Evolutionary conservation across 2,329 filamentous ascomycete species (phyloP), one percentile per base, ranked within the genome.

Genomic region (Bipolaris bicolor): DNA sequence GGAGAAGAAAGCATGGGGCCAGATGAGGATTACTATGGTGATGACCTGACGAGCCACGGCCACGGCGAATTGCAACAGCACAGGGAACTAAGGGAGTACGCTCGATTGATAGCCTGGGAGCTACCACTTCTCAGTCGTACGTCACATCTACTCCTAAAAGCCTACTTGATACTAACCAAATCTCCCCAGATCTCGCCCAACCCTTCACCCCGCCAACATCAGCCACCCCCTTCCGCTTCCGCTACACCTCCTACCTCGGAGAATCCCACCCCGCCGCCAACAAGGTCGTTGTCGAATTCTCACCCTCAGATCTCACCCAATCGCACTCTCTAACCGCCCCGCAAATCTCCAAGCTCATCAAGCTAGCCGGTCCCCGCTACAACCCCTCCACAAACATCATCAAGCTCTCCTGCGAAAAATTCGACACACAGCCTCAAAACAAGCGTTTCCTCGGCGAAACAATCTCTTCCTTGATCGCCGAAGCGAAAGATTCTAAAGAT

Each of bases 181-280:
- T 39, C 18, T 20, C 6, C 39, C 49, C 71, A 97, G 91, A 94
- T 74, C 85, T 95, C 61, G 89, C 91, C 53, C 91, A 91, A 77
- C 89, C 91, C 16, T 98, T 97, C 76, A 79, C 83, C 59, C 85
- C 88, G 2, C 92, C 94, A 1, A 83, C 84, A 13, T 76, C 82
- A 29, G 77, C 86, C 44, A 83, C 90, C 67, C 87, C 92, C 44
- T 86, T 99, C 56, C 90, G 94, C 69, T 99, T 97, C 87, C 89
- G 95, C 70, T 97, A 97, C 82, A 99, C 95, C 15, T 93, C 90
- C 36, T 98, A 98, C 80, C 89, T 99, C 84, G 94, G 94, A 69
- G 95, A 98, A 79, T 82, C 86, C 54, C 96, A 99, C 79, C 94
- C 95, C 0, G 92, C 94, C 2, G 88, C 92, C 78, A 88, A 88